Percentiles rank a stretch among this genome's conserved stretches.
Conservation (phyloP, 2,329 filamentous ascomycete species). For the Colletotrichum sp. region DNA sequence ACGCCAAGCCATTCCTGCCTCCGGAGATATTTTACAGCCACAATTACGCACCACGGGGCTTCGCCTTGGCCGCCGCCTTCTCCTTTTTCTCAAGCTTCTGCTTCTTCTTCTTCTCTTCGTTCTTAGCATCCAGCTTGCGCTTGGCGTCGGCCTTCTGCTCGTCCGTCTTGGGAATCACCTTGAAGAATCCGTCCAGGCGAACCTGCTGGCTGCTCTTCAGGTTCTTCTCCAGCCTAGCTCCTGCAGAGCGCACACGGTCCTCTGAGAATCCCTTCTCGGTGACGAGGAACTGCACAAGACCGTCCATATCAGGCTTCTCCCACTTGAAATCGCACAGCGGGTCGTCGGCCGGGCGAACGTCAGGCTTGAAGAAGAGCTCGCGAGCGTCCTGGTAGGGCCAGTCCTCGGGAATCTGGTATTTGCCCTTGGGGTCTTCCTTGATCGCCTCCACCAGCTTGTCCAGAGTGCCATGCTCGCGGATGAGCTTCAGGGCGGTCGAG, state of each 20-base stretch:
- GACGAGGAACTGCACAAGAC: slow-evolving; percentile 87
- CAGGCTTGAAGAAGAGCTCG: slow-evolving; percentile 88
- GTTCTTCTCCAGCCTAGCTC: slow-evolving; percentile 83
- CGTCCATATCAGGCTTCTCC: slow-evolving; percentile 91
- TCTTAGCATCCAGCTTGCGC: slow-evolving; percentile 91
- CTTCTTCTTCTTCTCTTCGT: slow-evolving; percentile 94
- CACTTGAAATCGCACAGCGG: slow-evolving; percentile 96
- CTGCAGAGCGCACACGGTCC: slow-evolving; percentile 84
- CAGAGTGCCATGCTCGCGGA: slow-evolving; percentile 87
- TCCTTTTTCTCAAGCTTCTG: slow-evolving; percentile 93
- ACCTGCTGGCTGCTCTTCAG: slow-evolving; percentile 91
- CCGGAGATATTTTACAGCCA: neutral
- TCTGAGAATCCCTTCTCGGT: slow-evolving; percentile 97
- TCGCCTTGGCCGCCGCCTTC: slow-evolving; percentile 89
- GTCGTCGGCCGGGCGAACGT: slow-evolving; percentile 83
- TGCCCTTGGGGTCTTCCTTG: slow-evolving; percentile 76
- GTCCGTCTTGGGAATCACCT: slow-evolving; percentile 86
- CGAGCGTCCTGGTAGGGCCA: slow-evolving; percentile 96
- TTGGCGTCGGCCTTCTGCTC: slow-evolving; percentile 85
- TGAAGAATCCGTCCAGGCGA: slow-evolving; percentile 95
- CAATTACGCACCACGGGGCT: slow-evolving; percentile 69
- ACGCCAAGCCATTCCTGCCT: neutral
- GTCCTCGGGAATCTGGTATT: slow-evolving; percentile 89
- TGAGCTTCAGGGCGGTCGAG: slow-evolving; percentile 88
- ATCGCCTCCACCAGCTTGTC: slow-evolving; percentile 87